A percentile compares a stretch with the other conserved stretches of the same genome.
These are phyloP conservation scores for Venustampulla echinocandica DNA, from an alignment of 495 filamentous ascomycete genomes.

Conservation along the genomic window DNA sequence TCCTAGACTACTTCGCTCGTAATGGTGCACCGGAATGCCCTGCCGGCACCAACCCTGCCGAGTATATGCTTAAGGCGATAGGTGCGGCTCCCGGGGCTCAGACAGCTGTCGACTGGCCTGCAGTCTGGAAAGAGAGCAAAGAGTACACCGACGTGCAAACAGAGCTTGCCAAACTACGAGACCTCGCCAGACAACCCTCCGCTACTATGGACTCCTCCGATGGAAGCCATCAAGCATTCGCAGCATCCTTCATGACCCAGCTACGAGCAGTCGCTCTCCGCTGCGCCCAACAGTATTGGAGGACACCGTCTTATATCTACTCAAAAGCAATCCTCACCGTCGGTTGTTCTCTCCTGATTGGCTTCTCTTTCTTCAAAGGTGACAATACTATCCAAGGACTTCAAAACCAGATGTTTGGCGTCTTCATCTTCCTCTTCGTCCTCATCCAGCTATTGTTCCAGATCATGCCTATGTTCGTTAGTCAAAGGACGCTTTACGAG, in stretches of 20 bases:
- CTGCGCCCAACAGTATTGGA: slow-evolving; percentile 85
- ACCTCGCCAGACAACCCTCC: slow-evolving; percentile 20
- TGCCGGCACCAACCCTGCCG: slow-evolving; percentile 68
- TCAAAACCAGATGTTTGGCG: slow-evolving; percentile 81
- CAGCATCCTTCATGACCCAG: slow-evolving; percentile 47
- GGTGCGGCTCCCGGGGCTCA: slow-evolving; percentile 78
- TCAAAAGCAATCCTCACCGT: slow-evolving; percentile 1
- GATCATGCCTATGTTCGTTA: slow-evolving; percentile 77
- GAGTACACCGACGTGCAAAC: slow-evolving; percentile 59
- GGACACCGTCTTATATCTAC: slow-evolving; percentile 62
- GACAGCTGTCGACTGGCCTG: slow-evolving; percentile 72
- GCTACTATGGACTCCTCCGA: background rate
- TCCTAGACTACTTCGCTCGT: slow-evolving; percentile 59
- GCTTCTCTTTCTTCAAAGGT: slow-evolving; percentile 77
- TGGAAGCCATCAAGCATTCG: slow-evolving; percentile 40
- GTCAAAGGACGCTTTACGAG: slow-evolving; percentile 73
- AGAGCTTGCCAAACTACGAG: slow-evolving; percentile 63
- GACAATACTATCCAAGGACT: slow-evolving; percentile 67
- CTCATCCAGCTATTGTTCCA: slow-evolving; percentile 51
- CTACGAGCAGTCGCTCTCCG: slow-evolving; percentile 46
- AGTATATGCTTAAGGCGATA: slow-evolving; percentile 90
- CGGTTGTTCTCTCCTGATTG: slow-evolving; percentile 57
- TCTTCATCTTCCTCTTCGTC: slow-evolving; percentile 58
- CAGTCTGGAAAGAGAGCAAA: slow-evolving; percentile 76
- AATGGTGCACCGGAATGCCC: slow-evolving; percentile 67